Evolutionary conservation across 2,329 filamentous ascomycete species (phyloP).

Genomic region (Scopulariopsis brevicaulis): DNA sequence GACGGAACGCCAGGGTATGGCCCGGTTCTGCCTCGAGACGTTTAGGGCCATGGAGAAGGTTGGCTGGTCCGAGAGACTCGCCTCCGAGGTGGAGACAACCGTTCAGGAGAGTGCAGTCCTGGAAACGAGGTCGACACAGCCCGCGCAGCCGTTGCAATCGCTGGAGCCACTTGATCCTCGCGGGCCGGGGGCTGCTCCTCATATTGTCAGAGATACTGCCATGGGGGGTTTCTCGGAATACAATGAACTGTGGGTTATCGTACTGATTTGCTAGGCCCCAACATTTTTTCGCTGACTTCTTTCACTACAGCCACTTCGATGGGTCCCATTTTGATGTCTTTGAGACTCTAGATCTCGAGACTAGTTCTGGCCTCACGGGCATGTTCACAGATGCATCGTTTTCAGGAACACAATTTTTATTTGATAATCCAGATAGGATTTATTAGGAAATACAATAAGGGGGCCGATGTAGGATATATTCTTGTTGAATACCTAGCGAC

Average conservation of each 20-base stretch:
- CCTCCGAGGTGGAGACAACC: neutral
- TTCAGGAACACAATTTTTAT: neutral
- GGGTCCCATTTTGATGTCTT: conserved; percentile 3
- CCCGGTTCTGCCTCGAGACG: neutral
- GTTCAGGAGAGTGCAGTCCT: neutral
- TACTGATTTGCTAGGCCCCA: neutral
- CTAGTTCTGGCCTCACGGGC: neutral
- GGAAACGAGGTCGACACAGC: neutral
- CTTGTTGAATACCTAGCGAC: too few species aligned
- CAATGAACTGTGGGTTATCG: neutral
- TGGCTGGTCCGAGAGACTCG: neutral
- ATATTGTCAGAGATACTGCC: neutral
- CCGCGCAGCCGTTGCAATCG: neutral
- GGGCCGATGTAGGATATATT: neutral
- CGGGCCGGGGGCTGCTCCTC: neutral
- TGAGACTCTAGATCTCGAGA: conserved; percentile 1
- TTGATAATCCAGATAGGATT: neutral
- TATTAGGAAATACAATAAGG: too few species aligned
- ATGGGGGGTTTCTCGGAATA: neutral
- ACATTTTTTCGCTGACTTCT: neutral
- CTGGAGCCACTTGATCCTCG: neutral
- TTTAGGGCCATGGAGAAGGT: conserved; percentile 1
- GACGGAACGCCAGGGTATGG: neutral
- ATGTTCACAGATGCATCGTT: conserved; percentile 2
- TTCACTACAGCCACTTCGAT: neutral